phyloP scores from a whole-genome alignment of 2,329 filamentous ascomycete genomes.

The Seiridium unicorne region DNA sequence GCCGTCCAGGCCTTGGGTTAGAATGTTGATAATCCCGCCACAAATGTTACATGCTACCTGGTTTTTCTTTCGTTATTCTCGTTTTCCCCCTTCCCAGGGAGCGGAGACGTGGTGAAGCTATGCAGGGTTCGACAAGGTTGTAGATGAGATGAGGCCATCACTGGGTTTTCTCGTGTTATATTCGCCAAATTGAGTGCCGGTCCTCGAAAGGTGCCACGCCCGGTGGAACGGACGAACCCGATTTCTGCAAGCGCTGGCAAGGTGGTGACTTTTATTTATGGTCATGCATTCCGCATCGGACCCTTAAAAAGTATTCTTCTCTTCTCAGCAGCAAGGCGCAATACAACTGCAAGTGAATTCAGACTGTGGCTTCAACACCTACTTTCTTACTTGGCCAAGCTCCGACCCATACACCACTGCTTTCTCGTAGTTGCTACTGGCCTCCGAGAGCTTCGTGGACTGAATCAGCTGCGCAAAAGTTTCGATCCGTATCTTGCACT shows the following conservation, averaged over 20 bases:
- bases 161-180: slow-evolving; percentile 1
- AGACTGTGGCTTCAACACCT: too few relatives aligned
- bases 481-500: background rate
- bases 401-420: too few relatives aligned
- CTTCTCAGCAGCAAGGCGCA: background rate
- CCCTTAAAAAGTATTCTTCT: background rate
- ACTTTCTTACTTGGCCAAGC: too few relatives aligned
- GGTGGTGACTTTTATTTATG: slow-evolving; percentile 5
- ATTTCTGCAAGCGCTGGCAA: background rate
- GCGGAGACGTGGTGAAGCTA: background rate
- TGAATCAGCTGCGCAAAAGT: too few relatives aligned
- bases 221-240: slow-evolving; percentile 1
- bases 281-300: background rate
- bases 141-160: slow-evolving; percentile 5
- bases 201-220: slow-evolving; percentile 5
- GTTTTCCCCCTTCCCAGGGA: too few relatives aligned
- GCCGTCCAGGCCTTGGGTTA: background rate
- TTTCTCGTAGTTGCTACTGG: background rate
- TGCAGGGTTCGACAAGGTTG: slow-evolving; percentile 6
- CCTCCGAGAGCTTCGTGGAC: background rate
- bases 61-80: background rate
- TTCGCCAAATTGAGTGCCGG: background rate
- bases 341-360: too few relatives aligned
- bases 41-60: background rate
- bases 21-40: background rate